phyloP scores from a whole-genome alignment of 441 rosid species.

The Dalechampia spathulata region DNA sequence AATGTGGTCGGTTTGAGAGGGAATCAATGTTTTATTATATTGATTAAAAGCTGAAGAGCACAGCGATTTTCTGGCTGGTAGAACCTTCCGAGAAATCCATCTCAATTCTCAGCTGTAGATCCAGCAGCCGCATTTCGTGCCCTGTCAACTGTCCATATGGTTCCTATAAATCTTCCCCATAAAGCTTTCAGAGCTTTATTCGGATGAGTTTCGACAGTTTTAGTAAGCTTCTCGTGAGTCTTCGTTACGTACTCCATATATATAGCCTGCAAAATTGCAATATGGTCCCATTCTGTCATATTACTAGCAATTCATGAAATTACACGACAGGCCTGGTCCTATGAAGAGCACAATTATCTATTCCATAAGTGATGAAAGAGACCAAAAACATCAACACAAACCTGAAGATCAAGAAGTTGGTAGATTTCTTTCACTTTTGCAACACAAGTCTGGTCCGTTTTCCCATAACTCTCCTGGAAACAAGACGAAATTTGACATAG shows the following conservation, averaged over 20 bases:
- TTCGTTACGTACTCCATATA: conserved; percentile 35
- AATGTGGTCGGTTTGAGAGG: too few species aligned
- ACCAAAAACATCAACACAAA: conserved; percentile 9
- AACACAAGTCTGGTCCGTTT: conserved; percentile 30
- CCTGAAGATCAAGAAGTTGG: conserved; percentile 41
- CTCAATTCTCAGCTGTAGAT: too few species aligned
- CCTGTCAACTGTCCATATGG: conserved; percentile 28
- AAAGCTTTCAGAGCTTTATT: conserved; percentile 35
- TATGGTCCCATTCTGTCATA: not conserved
- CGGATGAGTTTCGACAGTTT: conserved; percentile 35
- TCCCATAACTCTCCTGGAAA: conserved; percentile 53
- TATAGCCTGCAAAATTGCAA: conserved; percentile 22
- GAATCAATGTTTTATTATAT: too few species aligned
- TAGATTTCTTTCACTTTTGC: conserved; percentile 46
- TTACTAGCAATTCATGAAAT: too few species aligned
- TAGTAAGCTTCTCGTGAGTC: conserved; percentile 28
- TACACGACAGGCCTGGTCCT: too few species aligned
- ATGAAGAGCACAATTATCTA: too few species aligned
- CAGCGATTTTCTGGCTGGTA: too few species aligned
- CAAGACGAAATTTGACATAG: not conserved
- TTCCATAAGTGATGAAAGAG: not conserved
- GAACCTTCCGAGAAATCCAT: too few species aligned
- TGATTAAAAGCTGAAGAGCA: too few species aligned
- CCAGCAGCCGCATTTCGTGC: not conserved
- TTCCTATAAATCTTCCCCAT: conserved; percentile 35